Evolutionary conservation across 2,329 filamentous ascomycete species (phyloP).

Genomic region (Hyphodiscus sp.): DNA sequence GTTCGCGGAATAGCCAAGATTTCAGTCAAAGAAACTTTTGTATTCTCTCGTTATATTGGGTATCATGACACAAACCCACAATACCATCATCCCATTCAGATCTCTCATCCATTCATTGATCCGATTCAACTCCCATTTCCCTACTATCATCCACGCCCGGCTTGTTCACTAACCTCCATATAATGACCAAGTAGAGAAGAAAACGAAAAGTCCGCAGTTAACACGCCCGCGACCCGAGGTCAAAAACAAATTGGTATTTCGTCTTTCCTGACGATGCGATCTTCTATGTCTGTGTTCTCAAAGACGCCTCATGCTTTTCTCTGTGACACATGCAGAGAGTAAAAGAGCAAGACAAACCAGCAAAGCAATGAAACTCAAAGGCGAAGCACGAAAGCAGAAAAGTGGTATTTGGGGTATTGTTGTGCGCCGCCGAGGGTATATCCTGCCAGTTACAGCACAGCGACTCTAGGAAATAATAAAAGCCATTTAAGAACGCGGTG

Average conservation of each 20-base stretch:
- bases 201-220: conserved; percentile 2
- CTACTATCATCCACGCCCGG: conserved; percentile 4
- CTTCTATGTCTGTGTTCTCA: conserved; percentile 25
- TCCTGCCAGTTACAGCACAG: conserved; percentile 27
- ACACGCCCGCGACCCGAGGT: conserved; percentile 13
- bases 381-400: conserved; percentile 22
- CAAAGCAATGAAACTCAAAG: conserved; percentile 18
- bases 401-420: conserved; percentile 28
- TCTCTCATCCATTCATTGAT: conserved; percentile 1
- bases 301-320: conserved; percentile 9
- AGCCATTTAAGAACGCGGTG: conserved; percentile 61
- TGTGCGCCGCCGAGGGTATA: conserved; percentile 32
- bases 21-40: conserved; percentile 14
- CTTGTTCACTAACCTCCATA: not conserved
- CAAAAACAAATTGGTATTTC: conserved; percentile 31
- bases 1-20: not conserved
- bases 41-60: conserved; percentile 18
- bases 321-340: conserved; percentile 6
- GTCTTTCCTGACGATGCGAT: conserved; percentile 16
- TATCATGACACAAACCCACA: conserved; percentile 18
- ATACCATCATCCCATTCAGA: not conserved
- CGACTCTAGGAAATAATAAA: conserved; percentile 28
- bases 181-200: not conserved
- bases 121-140: conserved; percentile 4
- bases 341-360: conserved; percentile 11